Evolutionary conservation across 116 monocot genomes (phyloP).

Genomic region (Dioscorea cayenensis): DNA sequence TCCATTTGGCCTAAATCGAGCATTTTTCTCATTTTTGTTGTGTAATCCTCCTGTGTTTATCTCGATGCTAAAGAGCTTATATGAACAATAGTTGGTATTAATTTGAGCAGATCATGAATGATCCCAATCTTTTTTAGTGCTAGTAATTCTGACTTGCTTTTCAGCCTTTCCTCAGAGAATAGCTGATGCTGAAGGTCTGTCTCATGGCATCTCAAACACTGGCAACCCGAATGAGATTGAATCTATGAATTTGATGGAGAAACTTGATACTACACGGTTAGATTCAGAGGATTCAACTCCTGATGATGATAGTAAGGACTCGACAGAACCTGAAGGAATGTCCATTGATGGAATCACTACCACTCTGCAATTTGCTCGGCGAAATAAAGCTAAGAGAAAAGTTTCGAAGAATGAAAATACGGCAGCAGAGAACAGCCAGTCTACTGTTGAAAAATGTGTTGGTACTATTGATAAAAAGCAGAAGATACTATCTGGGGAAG

Average conservation of each 20-base stretch:
- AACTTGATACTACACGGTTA: conserved; percentile 13
- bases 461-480: conserved; percentile 45
- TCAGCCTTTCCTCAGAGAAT: conserved; percentile 22
- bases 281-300: conserved; percentile 54
- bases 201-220: background rate
- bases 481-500: conserved; percentile 17
- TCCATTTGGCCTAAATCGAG: too few species aligned
- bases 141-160: conserved; percentile 7
- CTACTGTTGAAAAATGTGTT: conserved; percentile 3
- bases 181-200: conserved; percentile 7
- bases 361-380: conserved; percentile 8
- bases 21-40: too few species aligned
- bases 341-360: conserved; percentile 14
- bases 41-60: too few species aligned
- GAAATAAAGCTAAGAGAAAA: conserved; percentile 44
- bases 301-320: conserved; percentile 15
- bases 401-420: conserved; percentile 26
- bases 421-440: background rate
- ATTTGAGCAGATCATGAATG: background rate
- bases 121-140: background rate
- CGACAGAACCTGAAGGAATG: conserved; percentile 14
- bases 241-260: conserved; percentile 12
- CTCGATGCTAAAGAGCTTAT: too few species aligned
- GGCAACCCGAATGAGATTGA: conserved; percentile 4
- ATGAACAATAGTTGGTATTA: too few species aligned